These are phyloP conservation scores for Blastobotrys robertii DNA, from an alignment of 805 yeast species.

Conservation along the genomic window DNA sequence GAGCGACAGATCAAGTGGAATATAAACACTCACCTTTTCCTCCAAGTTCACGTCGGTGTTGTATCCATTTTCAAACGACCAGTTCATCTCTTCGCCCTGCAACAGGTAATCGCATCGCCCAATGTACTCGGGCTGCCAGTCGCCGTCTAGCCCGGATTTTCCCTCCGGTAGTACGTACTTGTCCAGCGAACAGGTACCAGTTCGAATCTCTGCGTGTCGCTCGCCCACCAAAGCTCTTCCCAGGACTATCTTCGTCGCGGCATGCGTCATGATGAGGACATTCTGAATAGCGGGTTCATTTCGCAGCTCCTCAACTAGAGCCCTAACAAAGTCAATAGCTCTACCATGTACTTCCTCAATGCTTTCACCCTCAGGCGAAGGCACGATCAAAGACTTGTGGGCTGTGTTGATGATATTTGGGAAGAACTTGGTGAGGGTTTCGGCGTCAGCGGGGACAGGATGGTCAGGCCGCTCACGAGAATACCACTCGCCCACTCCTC, in stretches of 20 bases:
- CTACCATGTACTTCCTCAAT: constrained; percentile 60
- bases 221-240: constrained; percentile 66
- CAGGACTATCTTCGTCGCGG: constrained; percentile 83
- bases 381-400: constrained; percentile 50
- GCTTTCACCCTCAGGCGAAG: constrained; percentile 63
- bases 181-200: constrained; percentile 83
- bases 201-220: constrained; percentile 43
- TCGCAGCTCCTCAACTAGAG: constrained; percentile 45
- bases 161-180: constrained; percentile 32
- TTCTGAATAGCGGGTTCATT: constrained; percentile 51
- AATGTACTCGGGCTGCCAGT: constrained; percentile 58
- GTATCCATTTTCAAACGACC: constrained; percentile 51
- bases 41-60: not conserved
- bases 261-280: constrained; percentile 77
- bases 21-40: constrained; percentile 33
- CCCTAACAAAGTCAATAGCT: constrained; percentile 42
- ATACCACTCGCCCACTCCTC: constrained; percentile 92
- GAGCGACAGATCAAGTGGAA: constrained; percentile 41
- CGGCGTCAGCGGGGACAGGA: constrained; percentile 58
- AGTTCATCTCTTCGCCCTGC: constrained; percentile 85
- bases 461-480: constrained; percentile 35
- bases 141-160: constrained; percentile 18
- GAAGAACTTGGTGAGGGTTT: constrained; percentile 46
- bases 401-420: constrained; percentile 33
- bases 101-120: constrained; percentile 65